Base-by-base conservation (phyloP, 164 flowering plant species). In the Cinnamomum chago region DNA sequence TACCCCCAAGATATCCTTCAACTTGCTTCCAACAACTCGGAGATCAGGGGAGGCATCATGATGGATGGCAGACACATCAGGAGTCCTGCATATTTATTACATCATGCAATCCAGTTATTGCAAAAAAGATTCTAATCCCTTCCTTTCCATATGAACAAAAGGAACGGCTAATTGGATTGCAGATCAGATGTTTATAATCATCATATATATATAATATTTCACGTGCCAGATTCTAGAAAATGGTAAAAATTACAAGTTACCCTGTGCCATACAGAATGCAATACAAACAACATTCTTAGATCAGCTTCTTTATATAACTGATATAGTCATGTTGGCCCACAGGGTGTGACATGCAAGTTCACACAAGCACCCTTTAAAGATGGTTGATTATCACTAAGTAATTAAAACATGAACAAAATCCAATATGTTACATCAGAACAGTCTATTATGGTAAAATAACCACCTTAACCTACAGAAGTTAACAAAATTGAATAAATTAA, bases 11-110 rank as follows among this genome's bases (percentile, higher is more conserved):
- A 91, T 81, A 77, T 94, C 94, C 85, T 87, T 92, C 73, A 96
- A 78, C 78, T 91, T 94, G 79, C 33, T 86, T 12, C 88, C 94
- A 71, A 96, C 99, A 30, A 91, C 89, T 78, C 64, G 90, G 71
- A 94, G 85, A 85, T 96, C 99, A 20, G 91, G 73, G n/a, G 98
- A 88, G 20, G 88, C 76, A 76, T 96, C 99, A 68, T 92, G 93
- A 81, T 96, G 98, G 92, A 94, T 92, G 1, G 97, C 92, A 55
- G 98, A 96, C 97, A 91, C 89, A 75, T 92, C 88, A 35, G 99
- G 98, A n/a, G 99, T 96, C 85, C 99, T 96, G 92, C 86, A 78
- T n/a, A 71, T 62, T 28, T 28, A 24, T 22, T 55, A 15, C n/a
- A 55, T 20, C 20, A 55, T 20, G n/a, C 17, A 55, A 55, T 18